Evolutionary conservation across 2,329 filamentous ascomycete genomes (phyloP).

Genomic region (Pseudocercospora crystallina): DNA sequence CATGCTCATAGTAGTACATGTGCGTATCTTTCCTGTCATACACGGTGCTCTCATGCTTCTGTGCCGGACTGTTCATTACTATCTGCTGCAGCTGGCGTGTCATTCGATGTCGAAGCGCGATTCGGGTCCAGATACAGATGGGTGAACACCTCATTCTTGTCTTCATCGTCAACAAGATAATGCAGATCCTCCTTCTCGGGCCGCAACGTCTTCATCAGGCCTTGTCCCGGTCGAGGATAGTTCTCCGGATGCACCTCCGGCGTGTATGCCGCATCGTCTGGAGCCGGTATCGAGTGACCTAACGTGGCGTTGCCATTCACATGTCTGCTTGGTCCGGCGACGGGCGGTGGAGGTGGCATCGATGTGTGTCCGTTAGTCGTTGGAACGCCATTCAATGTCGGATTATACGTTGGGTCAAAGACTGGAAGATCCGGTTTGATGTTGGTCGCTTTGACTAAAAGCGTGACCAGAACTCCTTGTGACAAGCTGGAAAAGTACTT

Average conservation of each 20-base stretch:
- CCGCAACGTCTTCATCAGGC: conserved; percentile 54
- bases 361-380: conserved; percentile 19
- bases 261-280: conserved; percentile 56
- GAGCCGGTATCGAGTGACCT: background rate
- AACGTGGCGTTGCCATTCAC: too few relatives aligned
- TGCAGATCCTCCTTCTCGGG: conserved; percentile 60
- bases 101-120: background rate
- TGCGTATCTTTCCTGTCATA: background rate
- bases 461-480: conserved; percentile 61
- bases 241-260: conserved; percentile 53
- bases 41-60: background rate
- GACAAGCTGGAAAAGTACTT: conserved; percentile 62
- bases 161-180: conserved; percentile 61
- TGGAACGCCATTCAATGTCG: conserved; percentile 11
- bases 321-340: too few relatives aligned
- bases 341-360: background rate
- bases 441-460: conserved; percentile 63
- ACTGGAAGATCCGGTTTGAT: conserved; percentile 65
- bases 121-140: conserved; percentile 40
- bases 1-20: background rate
- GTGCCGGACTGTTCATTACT: background rate
- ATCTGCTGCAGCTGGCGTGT: background rate
- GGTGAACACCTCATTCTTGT: conserved; percentile 55
- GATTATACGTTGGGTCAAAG: conserved; percentile 49
- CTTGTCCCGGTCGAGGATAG: conserved; percentile 64